Base-by-base conservation (phyloP, 2,329 filamentous ascomycete species). In the Cladophialophora chaetospira region DNA sequence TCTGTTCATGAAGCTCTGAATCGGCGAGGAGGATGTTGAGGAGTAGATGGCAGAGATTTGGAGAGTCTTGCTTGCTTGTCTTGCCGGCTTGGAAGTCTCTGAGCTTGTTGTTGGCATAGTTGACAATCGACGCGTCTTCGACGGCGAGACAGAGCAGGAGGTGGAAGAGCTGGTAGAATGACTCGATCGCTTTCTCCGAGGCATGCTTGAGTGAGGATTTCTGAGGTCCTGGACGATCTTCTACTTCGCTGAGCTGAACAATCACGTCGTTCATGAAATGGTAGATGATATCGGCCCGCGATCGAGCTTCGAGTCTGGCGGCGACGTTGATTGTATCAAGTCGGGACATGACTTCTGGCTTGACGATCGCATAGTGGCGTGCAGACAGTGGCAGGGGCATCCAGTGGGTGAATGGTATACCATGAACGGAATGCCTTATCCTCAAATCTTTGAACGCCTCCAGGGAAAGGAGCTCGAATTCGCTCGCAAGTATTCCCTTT, bases 121-220 rank as follows among this genome's bases (percentile, higher is more conserved):
- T 47, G 11, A 79, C 68, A 23, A 79, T 70, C 3, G 59, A 48
- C 0, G 60, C 53, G 17, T 75, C 51, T 15, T 74, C 71, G 1
- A 70, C 73, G 0, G 77, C 76, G 1, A 79, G 65, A 54, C 79
- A 81, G 9, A 81, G 67, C 0, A 82, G 70, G 0, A 82, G 67
- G 63, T 81, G 79, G 62, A 78, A 80, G 13, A 81, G 72, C 50
- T 79, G 74, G 58, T 81, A 81, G 65, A 81, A 81, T 0, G 77
- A 76, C 59, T 80, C 75, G 3, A 81, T 79, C 3, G 78, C 79
- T 67, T 81, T 81, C 58, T 82, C 79, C 0, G 77, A 81, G 0
- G 77, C 76, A 44, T 80, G 75, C 0, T 67, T 72, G 15, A 81
- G 69, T n/a, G n/a, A n/a, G n/a, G n/a, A n/a, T n/a, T n/a, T n/a